phyloP scores from a whole-genome alignment of 2,329 filamentous ascomycete species.

The Apiospora hydei region DNA sequence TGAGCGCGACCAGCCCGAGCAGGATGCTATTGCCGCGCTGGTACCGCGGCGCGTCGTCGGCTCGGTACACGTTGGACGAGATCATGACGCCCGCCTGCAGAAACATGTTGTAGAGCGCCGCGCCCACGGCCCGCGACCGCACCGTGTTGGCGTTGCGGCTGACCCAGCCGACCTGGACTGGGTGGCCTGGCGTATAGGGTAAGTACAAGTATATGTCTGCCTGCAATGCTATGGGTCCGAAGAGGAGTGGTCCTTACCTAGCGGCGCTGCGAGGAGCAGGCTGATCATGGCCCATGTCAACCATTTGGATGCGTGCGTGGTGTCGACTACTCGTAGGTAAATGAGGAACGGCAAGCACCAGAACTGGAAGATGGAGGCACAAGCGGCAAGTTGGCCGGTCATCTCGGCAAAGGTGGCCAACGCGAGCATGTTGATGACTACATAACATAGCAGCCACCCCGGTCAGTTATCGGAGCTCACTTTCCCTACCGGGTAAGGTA shows the following conservation, averaged over 20 bases:
- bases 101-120: constrained; percentile 55
- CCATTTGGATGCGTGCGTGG: constrained; percentile 64
- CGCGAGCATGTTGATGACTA: constrained; percentile 51
- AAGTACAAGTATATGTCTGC: constrained; percentile 32
- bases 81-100: constrained; percentile 50
- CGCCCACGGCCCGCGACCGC: constrained; percentile 54
- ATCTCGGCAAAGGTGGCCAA: constrained; percentile 60
- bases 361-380: constrained; percentile 57
- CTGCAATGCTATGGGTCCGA: background rate
- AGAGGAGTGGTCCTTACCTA: background rate
- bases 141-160: constrained; percentile 65
- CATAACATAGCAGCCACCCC: constrained; percentile 32
- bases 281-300: constrained; percentile 49
- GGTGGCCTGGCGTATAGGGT: constrained; percentile 44
- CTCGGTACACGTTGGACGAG: constrained; percentile 48
- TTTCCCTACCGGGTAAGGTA: background rate
- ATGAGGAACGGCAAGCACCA: constrained; percentile 57
- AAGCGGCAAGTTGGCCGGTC: constrained; percentile 51
- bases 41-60: constrained; percentile 45
- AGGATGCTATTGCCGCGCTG: constrained; percentile 48
- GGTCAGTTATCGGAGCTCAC: constrained; percentile 12
- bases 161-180: constrained; percentile 65
- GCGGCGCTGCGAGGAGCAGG: constrained; percentile 56
- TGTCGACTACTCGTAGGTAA: constrained; percentile 54
- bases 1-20: constrained; percentile 33